Evolutionary conservation across 1,139 yeast species (phyloP), one percentile per base, ranked within the genome.

Genomic region (Yamadazyma atlantica): DNA sequence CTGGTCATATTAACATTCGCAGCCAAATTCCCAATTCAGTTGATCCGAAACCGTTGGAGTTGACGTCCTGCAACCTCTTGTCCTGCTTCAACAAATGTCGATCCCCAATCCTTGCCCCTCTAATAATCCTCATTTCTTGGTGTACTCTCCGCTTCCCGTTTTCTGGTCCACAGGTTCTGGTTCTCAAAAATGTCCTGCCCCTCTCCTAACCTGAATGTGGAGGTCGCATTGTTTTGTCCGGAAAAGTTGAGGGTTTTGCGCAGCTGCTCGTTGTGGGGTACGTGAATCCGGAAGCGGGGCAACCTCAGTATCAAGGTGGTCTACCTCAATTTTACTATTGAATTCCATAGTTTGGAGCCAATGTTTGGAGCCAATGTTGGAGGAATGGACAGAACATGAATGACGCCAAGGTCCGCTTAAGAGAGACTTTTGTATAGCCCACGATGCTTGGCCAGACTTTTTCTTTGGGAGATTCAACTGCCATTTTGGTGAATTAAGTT

Each of bases 101-200:
- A 23, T 23, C 26, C 26, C 26, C 26, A 23, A n/a, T n/a, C 11
- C 26, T 11, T 23, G 26, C 26, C 26, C 26, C 26, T 23, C 26
- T n/a, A 23, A 23, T 23, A 10, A 23, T 23, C 26, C 11, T 8
- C 5, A 23, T 7, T 23, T 23, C 26, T 23, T 23, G 26, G 22
- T 19, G n/a, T n/a, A n/a, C n/a, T n/a, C n/a, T n/a, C n/a, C n/a
- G n/a, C n/a, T n/a, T n/a, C n/a, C n/a, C n/a, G n/a, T n/a, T n/a
- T n/a, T n/a, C n/a, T n/a, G n/a, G n/a, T n/a, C n/a, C n/a, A n/a
- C n/a, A n/a, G n/a, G n/a, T n/a, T n/a, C n/a, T n/a, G n/a, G n/a
- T n/a, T n/a, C n/a, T n/a, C n/a, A 23, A 23, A 23, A 23, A 23
- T 7, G 11, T 8, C 5, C 11, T n/a, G 26, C 26, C 26, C 26